Conservation (phyloP, 2,329 filamentous ascomycete genomes). For the Trichophyton equinum region DNA sequence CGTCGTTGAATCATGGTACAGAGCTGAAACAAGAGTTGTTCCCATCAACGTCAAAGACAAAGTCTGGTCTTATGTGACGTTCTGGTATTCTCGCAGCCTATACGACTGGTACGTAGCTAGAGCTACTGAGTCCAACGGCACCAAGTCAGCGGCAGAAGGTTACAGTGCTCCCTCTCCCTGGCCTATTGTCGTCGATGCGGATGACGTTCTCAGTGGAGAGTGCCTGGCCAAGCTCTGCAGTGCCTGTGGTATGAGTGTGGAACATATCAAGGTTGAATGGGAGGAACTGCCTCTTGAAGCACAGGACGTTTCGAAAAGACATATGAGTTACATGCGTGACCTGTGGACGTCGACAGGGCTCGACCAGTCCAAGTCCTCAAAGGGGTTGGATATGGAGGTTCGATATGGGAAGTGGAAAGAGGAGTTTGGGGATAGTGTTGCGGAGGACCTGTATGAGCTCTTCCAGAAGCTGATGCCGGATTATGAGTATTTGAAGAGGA, state of each 20-base stretch:
- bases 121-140: no score
- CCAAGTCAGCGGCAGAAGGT: no score
- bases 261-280: constrained; percentile 23
- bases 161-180: not conserved
- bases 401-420: constrained; percentile 22
- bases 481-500: constrained; percentile 27
- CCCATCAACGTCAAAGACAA: constrained; percentile 14
- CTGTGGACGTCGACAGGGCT: constrained; percentile 9
- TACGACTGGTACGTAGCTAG: constrained; percentile 24
- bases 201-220: constrained; percentile 26
- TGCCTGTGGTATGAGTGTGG: constrained; percentile 22
- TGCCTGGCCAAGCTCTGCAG: constrained; percentile 20
- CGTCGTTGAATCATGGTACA: constrained; percentile 27
- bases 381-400: constrained; percentile 21
- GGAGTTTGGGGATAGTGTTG: constrained; percentile 23
- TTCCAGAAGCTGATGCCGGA: constrained; percentile 25
- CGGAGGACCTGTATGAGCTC: constrained; percentile 15
- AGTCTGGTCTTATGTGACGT: constrained; percentile 17
- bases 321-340: constrained; percentile 6
- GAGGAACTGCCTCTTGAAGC: not conserved
- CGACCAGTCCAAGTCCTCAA: constrained; percentile 18
- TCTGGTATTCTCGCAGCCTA: constrained; percentile 23
- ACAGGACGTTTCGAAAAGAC: not conserved
- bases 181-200: constrained; percentile 26
- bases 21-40: constrained; percentile 13